These are phyloP conservation scores for Boletus edulis DNA, from an alignment of 768 basidiomycete genomes.

Conservation along the genomic window DNA sequence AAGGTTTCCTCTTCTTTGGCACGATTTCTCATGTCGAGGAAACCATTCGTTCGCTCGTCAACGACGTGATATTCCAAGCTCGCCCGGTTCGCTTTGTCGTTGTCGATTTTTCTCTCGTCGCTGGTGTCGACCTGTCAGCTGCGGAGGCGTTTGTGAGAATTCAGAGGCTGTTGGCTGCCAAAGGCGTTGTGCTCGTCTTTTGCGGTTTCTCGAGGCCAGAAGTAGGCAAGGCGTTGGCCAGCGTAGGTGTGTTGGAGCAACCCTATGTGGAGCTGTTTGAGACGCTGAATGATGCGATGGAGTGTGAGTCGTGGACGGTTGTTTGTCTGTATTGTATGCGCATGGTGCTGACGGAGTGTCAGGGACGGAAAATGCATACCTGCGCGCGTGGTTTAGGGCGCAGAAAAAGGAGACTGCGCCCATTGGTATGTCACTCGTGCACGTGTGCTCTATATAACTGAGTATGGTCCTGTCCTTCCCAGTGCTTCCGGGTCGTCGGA, in stretches of 20 bases:
- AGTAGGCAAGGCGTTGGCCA: slow-evolving; percentile 69
- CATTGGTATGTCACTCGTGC: slow-evolving; percentile 39
- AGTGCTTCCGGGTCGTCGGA: slow-evolving; percentile 61
- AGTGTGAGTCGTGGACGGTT: slow-evolving; percentile 59
- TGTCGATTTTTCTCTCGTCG: slow-evolving; percentile 81
- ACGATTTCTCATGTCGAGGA: slow-evolving; percentile 91
- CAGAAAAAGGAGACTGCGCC: slow-evolving; percentile 53
- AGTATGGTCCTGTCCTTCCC: not conserved
- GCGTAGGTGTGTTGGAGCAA: slow-evolving; percentile 78
- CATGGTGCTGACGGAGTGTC: slow-evolving; percentile 1
- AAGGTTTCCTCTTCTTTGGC: slow-evolving; percentile 93
- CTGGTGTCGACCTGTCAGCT: slow-evolving; percentile 91
- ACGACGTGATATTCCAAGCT: slow-evolving; percentile 64
- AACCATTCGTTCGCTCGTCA: slow-evolving; percentile 72
- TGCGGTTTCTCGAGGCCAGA: slow-evolving; percentile 73
- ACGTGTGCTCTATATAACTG: not conserved
- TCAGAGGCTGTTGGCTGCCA: slow-evolving; percentile 73
- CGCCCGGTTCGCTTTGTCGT: slow-evolving; percentile 89
- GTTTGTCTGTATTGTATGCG: not conserved
- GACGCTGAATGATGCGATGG: slow-evolving; percentile 86
- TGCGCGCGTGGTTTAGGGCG: slow-evolving; percentile 74
- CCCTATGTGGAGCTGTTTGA: slow-evolving; percentile 79
- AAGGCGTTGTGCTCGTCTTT: slow-evolving; percentile 81
- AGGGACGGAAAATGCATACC: slow-evolving; percentile 94
- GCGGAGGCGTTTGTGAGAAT: slow-evolving; percentile 94